A percentile compares a stretch with the other conserved stretches of the same genome.
These are phyloP conservation scores for Puya raimondii DNA, from an alignment of 176 grass and related monocot genomes.

Conservation along the genomic window DNA sequence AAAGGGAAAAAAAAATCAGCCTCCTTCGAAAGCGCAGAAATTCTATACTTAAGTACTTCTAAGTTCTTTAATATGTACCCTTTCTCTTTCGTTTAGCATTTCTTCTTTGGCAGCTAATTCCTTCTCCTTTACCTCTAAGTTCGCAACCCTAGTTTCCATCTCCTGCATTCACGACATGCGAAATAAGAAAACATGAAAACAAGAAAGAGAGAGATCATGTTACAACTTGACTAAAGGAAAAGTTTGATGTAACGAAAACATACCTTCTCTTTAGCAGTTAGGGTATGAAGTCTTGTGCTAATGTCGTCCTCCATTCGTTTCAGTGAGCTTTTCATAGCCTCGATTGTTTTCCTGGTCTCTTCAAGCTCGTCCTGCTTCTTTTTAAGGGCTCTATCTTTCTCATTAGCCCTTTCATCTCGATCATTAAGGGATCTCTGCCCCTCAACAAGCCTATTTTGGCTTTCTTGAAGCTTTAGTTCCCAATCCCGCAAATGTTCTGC, in stretches of 20 bases:
- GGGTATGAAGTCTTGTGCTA: constrained; percentile 38
- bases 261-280: constrained; percentile 71
- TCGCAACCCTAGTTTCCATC: constrained; percentile 37
- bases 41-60: background rate
- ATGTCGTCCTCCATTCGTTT: constrained; percentile 70
- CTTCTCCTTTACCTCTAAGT: constrained; percentile 51
- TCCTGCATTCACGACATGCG: constrained; percentile 34
- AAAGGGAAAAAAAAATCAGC: background rate
- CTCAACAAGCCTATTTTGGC: constrained; percentile 73
- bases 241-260: background rate
- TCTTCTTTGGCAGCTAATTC: constrained; percentile 49
- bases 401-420: constrained; percentile 78
- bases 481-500: constrained; percentile 58
- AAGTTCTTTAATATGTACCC: constrained; percentile 29
- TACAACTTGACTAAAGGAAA: background rate
- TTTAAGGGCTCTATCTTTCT: constrained; percentile 56
- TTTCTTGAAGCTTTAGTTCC: constrained; percentile 84
- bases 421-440: constrained; percentile 75
- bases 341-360: constrained; percentile 42
- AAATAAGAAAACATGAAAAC: background rate
- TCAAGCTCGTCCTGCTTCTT: constrained; percentile 70
- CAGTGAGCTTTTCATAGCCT: constrained; percentile 42
- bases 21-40: background rate
- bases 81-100: constrained; percentile 56
- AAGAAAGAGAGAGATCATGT: background rate